Conservation (phyloP, 495 filamentous ascomycete species). For the Opeltia flavorubescens region DNA sequence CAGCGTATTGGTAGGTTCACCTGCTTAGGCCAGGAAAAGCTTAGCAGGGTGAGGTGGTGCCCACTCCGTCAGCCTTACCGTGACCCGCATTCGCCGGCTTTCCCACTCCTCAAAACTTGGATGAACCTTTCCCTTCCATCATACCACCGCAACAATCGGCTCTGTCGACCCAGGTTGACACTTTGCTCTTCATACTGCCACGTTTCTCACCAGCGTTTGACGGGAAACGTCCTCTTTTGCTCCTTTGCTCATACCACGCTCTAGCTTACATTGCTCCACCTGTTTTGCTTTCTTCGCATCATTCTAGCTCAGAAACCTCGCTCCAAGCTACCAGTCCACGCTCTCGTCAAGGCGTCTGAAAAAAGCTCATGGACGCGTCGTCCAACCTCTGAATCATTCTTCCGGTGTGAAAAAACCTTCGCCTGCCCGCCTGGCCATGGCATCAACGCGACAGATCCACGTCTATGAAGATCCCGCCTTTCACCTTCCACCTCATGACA, state of each 20-base stretch:
- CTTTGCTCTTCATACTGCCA: too few relatives aligned
- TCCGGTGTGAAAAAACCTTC: background rate
- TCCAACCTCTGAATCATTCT: background rate
- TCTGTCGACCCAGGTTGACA: too few relatives aligned
- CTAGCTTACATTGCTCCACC: background rate
- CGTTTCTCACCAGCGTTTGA: too few relatives aligned
- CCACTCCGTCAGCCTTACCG: too few relatives aligned
- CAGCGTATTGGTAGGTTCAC: too few relatives aligned
- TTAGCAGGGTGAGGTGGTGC: too few relatives aligned
- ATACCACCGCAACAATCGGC: too few relatives aligned
- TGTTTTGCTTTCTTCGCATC: background rate
- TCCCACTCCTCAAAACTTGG: too few relatives aligned
- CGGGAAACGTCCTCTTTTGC: background rate
- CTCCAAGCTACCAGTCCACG: background rate
- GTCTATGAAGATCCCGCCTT: conserved; percentile 49
- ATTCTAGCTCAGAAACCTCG: background rate
- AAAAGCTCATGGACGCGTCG: conserved; percentile 8
- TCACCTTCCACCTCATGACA: too few relatives aligned
- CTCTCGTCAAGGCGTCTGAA: background rate
- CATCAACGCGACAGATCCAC: conserved; percentile 52
- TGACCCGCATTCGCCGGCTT: too few relatives aligned
- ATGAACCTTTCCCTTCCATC: too few relatives aligned
- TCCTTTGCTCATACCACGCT: background rate
- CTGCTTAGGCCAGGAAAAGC: too few relatives aligned
- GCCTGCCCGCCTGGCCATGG: conserved; percentile 26